These are phyloP conservation scores for Phaeosphaeriaceae sp. DNA, from an alignment of 2,329 filamentous ascomycete genomes.

Conservation along the genomic window DNA sequence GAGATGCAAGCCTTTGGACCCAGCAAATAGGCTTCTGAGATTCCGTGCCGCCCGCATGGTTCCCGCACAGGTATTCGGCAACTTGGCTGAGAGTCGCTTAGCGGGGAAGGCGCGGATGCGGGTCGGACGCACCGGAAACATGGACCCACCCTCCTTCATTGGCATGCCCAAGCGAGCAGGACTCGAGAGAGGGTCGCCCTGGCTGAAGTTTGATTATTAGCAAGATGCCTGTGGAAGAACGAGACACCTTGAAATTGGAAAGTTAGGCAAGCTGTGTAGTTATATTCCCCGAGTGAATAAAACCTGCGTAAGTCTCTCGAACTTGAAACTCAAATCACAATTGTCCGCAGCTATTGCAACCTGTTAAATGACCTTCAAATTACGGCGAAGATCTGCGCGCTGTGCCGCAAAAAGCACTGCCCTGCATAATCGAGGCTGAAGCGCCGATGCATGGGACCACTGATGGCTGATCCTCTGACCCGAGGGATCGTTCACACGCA, in stretches of 20 bases:
- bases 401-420: neutral
- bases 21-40: conserved; percentile 16
- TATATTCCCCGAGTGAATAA: neutral
- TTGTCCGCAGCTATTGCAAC: neutral
- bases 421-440: neutral
- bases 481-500: neutral
- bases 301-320: neutral
- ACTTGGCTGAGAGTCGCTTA: conserved; percentile 12
- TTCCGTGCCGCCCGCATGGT: conserved; percentile 15
- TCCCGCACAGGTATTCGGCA: conserved; percentile 10
- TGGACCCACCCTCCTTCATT: neutral
- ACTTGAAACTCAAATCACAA: neutral
- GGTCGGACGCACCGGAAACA: conserved; percentile 2
- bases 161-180: neutral
- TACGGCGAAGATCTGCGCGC: neutral
- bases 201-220: neutral
- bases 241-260: neutral
- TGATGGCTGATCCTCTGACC: neutral
- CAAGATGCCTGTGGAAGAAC: neutral
- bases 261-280: neutral
- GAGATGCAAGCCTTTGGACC: neutral
- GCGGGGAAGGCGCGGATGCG: conserved; percentile 4
- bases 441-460: neutral
- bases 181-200: neutral
- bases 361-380: neutral